phyloP scores from a whole-genome alignment of 805 yeast genomes.

The Starmerella gropengiesseri region DNA sequence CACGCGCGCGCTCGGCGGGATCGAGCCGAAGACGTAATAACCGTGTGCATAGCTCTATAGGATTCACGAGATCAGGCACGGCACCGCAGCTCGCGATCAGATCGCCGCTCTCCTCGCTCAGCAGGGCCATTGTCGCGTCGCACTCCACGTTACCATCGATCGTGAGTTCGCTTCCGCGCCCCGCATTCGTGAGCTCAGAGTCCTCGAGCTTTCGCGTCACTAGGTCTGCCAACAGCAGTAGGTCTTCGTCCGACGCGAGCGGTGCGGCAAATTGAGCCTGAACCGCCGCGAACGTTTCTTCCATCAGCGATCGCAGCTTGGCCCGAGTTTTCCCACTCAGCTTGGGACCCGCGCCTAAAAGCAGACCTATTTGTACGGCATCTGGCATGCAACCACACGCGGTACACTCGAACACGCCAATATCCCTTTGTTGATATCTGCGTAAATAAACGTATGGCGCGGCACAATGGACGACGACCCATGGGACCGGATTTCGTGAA shows the following conservation, averaged over 20 bases:
- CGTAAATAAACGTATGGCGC: background rate
- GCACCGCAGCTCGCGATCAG: conserved; percentile 30
- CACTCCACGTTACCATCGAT: conserved; percentile 30
- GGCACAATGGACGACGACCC: background rate
- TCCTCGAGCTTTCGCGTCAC: conserved; percentile 28
- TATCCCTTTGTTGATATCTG: background rate
- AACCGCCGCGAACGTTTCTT: background rate
- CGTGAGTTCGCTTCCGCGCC: conserved; percentile 33
- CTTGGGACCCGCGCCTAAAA: conserved; percentile 10
- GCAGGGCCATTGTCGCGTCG: conserved; percentile 32
- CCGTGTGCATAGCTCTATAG: conserved; percentile 18
- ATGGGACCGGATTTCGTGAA: no score
- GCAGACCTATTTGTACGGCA: background rate
- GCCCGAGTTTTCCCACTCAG: background rate
- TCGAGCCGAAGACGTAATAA: conserved; percentile 14
- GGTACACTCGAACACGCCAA: no score
- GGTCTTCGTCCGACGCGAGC: background rate
- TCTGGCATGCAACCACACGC: background rate
- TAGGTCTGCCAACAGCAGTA: background rate
- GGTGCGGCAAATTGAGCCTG: background rate
- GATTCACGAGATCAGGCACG: conserved; percentile 26
- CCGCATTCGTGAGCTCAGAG: conserved; percentile 32
- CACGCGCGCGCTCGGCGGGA: background rate
- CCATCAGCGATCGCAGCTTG: background rate
- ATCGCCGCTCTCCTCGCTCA: conserved; percentile 1